These are phyloP conservation scores for Tillandsia leiboldiana DNA, from an alignment of 176 grass and related monocot species.

Conservation along the genomic window DNA sequence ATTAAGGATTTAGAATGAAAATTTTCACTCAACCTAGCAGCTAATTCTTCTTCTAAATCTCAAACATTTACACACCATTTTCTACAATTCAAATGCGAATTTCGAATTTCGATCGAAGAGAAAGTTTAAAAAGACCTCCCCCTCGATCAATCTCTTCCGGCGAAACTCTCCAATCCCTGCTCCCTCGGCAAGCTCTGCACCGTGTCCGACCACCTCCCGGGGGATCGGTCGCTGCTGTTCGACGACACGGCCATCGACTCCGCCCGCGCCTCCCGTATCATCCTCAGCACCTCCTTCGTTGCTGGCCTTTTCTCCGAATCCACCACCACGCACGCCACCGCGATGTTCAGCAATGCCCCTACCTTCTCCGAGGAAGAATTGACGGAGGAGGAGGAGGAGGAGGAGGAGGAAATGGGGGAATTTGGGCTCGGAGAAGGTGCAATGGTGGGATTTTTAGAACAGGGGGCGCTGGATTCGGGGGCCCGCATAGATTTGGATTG, in stretches of 20 bases:
- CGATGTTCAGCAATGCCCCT: slow-evolving; percentile 42
- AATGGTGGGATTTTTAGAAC: slow-evolving; percentile 3
- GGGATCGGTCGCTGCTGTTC: slow-evolving; percentile 83
- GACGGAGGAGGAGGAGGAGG: slow-evolving; percentile 27
- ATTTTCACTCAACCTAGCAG: no score
- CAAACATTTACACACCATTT: no score
- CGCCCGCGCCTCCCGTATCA: slow-evolving; percentile 65
- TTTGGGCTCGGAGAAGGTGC: slow-evolving; percentile 12
- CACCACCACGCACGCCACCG: slow-evolving; percentile 40
- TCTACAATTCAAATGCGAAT: no score
- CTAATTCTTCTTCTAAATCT: no score
- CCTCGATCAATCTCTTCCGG: slow-evolving; percentile 39
- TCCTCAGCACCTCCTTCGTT: slow-evolving; percentile 50
- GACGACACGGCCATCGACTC: slow-evolving; percentile 68
- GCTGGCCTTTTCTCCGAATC: slow-evolving; percentile 34
- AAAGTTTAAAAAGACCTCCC: background rate
- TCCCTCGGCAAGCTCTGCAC: slow-evolving; percentile 48
- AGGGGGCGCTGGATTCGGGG: slow-evolving; percentile 28
- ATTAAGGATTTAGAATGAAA: no score
- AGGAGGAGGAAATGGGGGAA: slow-evolving; percentile 23
- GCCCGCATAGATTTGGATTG: slow-evolving; percentile 55
- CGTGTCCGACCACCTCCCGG: slow-evolving; percentile 63
- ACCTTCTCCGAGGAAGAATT: slow-evolving; percentile 44
- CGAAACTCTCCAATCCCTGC: slow-evolving; percentile 29
- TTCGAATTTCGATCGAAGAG: background rate